A percentile compares a stretch with the other conserved stretches of the same genome.
Evolutionary conservation across 371 early-diverging fungal species (phyloP).

Genomic region (Blakeslea trispora): DNA sequence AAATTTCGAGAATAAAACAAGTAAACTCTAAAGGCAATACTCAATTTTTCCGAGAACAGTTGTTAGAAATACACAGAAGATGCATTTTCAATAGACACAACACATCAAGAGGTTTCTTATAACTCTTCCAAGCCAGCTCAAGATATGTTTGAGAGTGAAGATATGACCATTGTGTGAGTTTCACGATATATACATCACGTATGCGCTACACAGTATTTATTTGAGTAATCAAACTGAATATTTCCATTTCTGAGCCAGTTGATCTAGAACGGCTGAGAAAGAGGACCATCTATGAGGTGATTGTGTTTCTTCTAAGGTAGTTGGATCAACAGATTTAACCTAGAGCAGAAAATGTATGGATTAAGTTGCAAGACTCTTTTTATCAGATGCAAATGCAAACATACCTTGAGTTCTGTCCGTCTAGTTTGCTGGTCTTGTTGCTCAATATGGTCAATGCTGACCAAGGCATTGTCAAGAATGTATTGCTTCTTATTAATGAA

Average conservation of each 20-base stretch:
- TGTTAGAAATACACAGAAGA: too few relatives aligned
- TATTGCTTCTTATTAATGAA: slow-evolving; percentile 35
- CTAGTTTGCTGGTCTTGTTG: slow-evolving; percentile 30
- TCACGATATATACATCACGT: neutral
- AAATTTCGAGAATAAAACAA: too few relatives aligned
- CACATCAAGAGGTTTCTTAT: too few relatives aligned
- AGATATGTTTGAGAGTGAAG: too few relatives aligned
- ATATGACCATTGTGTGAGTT: too few relatives aligned
- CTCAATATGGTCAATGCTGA: slow-evolving; percentile 33
- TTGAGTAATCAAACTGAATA: neutral
- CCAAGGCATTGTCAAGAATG: slow-evolving; percentile 19
- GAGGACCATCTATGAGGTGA: slow-evolving; percentile 17
- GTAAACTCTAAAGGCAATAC: too few relatives aligned
- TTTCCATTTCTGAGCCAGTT: slow-evolving; percentile 17
- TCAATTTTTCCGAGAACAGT: too few relatives aligned
- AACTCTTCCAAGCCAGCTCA: too few relatives aligned
- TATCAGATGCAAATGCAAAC: slow-evolving; percentile 3
- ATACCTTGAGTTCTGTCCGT: slow-evolving; percentile 35
- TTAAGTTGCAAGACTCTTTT: neutral
- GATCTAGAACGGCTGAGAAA: slow-evolving; percentile 6
- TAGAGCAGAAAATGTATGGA: slow-evolving; percentile 2
- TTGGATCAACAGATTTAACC: slow-evolving; percentile 25
- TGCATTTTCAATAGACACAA: too few relatives aligned
- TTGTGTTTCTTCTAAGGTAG: slow-evolving; percentile 5
- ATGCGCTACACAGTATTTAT: neutral